Percentiles rank a stretch among this genome's conserved stretches.
Evolutionary conservation across 2,329 filamentous ascomycete species (phyloP).

Genomic region (Colletotrichum cereale): DNA sequence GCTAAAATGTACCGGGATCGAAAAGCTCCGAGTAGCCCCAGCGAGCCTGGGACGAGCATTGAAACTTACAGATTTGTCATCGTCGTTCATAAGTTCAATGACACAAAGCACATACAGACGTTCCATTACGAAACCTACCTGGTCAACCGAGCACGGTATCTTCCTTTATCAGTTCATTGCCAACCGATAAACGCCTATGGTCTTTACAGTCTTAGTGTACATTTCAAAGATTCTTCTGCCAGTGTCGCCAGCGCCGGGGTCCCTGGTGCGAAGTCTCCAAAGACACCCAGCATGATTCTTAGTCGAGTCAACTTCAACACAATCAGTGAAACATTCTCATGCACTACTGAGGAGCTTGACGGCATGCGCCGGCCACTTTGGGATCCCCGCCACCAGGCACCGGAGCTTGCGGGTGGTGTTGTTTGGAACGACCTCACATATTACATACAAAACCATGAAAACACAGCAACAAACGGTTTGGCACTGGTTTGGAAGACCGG

Average conservation of each 20-base stretch:
- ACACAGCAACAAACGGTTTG: constrained; percentile 38
- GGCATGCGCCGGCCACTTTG: background rate
- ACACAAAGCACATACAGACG: background rate
- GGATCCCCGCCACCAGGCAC: fast-evolving
- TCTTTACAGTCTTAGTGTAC: background rate
- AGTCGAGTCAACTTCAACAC: constrained; percentile 19
- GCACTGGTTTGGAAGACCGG: background rate
- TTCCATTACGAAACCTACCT: background rate
- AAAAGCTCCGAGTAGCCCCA: background rate
- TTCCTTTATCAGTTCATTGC: background rate
- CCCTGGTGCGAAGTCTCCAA: background rate
- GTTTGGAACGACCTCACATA: constrained; percentile 47
- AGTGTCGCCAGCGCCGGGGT: background rate
- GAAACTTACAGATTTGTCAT: background rate
- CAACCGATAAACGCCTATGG: constrained; percentile 10
- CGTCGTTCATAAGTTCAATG: constrained; percentile 1
- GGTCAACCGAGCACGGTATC: background rate
- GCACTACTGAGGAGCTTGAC: background rate
- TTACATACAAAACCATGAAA: constrained; percentile 42
- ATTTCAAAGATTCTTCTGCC: too few species aligned
- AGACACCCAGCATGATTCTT: background rate
- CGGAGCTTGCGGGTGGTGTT: background rate
- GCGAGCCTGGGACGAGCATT: too few species aligned
- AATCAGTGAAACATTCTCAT: constrained; percentile 6
- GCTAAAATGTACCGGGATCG: background rate